Conservation (phyloP, 2,329 filamentous ascomycete species). For the Ophiognomonia clavigignenti-juglandacearum region DNA sequence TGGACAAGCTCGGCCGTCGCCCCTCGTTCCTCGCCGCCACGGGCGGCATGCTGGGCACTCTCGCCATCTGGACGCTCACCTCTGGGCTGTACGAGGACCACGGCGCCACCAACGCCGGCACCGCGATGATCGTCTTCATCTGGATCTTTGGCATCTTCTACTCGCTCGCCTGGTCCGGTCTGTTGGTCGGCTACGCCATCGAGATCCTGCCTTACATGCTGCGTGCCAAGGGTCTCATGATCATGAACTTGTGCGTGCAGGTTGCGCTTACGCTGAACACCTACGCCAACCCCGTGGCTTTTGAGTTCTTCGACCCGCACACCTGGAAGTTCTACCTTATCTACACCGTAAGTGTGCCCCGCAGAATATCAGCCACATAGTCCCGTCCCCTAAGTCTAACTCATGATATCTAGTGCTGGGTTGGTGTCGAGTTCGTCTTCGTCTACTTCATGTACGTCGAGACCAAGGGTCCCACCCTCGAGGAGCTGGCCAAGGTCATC, state of each 20-base stretch:
- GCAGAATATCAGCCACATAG: not conserved
- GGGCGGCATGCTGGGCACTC: slow-evolving; percentile 40
- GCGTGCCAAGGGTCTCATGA: slow-evolving; percentile 47
- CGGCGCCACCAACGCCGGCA: slow-evolving; percentile 27
- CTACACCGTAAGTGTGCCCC: slow-evolving; percentile 40
- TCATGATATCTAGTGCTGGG: slow-evolving; percentile 36
- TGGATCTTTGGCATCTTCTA: slow-evolving; percentile 41
- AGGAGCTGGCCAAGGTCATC: slow-evolving; percentile 63
- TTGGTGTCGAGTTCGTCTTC: slow-evolving; percentile 49
- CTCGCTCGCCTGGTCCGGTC: slow-evolving; percentile 51
- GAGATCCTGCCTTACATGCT: slow-evolving; percentile 48
- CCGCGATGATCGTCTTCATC: slow-evolving; percentile 39
- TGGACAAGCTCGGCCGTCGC: slow-evolving; percentile 51
- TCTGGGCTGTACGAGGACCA: slow-evolving; percentile 40
- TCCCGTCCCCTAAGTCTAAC: not conserved
- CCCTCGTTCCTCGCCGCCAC: slow-evolving; percentile 48
- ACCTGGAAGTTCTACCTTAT: slow-evolving; percentile 54
- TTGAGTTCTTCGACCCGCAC: slow-evolving; percentile 37
- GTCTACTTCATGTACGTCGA: slow-evolving; percentile 55
- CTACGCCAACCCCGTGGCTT: slow-evolving; percentile 51
- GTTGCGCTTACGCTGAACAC: slow-evolving; percentile 49
- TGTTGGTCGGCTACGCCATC: slow-evolving; percentile 49
- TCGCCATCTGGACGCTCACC: slow-evolving; percentile 45
- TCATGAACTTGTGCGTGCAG: slow-evolving; percentile 54
- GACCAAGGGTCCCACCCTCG: slow-evolving; percentile 59